These are phyloP conservation scores for Kandelia obovata DNA, from an alignment of 345 rosid species.

Conservation along the genomic window DNA sequence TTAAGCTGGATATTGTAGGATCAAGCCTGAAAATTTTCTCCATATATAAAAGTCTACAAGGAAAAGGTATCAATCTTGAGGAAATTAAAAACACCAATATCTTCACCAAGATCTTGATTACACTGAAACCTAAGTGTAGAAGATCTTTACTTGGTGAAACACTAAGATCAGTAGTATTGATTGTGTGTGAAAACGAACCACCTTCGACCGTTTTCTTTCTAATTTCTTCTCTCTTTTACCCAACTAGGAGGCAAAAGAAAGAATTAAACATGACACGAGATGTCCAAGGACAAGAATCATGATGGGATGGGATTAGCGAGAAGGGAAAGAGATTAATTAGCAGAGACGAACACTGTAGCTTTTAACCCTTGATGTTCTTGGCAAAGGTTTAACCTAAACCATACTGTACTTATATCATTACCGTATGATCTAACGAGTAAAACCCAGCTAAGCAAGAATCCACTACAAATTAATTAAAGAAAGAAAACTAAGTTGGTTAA, in stretches of 20 bases:
- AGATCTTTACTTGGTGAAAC: too few species aligned
- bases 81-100: background rate
- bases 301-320: background rate
- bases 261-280: background rate
- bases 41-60: constrained; percentile 18
- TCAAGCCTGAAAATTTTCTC: constrained; percentile 39
- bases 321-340: background rate
- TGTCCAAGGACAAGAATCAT: background rate
- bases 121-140: too few species aligned
- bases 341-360: background rate
- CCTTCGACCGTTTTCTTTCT: background rate
- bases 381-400: too few species aligned
- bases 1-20: constrained; percentile 16
- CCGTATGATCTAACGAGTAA: too few species aligned
- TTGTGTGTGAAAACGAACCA: background rate
- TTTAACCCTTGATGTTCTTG: background rate
- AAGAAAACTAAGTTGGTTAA: too few species aligned
- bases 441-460: too few species aligned
- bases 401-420: too few species aligned
- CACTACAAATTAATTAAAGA: background rate
- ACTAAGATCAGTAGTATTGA: too few species aligned
- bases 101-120: too few species aligned
- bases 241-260: background rate
- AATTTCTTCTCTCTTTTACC: too few species aligned
- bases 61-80: constrained; percentile 1